phyloP scores from a whole-genome alignment of 2,329 filamentous ascomycete genomes.

The Aspergillus unguis region DNA sequence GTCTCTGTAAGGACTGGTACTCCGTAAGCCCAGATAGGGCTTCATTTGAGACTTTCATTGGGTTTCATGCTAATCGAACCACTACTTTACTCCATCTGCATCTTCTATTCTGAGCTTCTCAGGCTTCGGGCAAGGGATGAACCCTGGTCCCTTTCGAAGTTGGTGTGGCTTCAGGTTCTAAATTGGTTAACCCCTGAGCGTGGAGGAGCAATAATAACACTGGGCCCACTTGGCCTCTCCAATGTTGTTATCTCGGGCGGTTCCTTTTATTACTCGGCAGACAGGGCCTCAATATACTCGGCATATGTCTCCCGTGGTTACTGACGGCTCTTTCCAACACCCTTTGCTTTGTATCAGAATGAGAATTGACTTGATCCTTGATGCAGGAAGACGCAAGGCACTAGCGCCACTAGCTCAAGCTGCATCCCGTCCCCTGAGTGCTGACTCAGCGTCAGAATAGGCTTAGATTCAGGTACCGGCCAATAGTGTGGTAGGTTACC shows the following conservation, averaged over 20 bases:
- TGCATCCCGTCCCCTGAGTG: neutral
- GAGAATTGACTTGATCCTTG: neutral
- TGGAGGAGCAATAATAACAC: neutral
- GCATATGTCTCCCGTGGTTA: too few relatives aligned
- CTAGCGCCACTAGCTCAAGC: neutral
- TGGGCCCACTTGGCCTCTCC: conserved; percentile 3
- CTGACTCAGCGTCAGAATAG: neutral
- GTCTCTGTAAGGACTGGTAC: neutral
- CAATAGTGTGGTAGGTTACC: neutral
- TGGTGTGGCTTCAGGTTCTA: neutral
- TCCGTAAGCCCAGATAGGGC: neutral
- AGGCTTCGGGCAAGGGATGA: neutral
- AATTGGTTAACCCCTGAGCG: conserved; percentile 7
- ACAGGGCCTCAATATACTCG: too few relatives aligned
- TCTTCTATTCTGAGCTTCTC: neutral
- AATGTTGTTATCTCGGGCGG: neutral
- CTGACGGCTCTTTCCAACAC: too few relatives aligned
- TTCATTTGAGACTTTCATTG: neutral
- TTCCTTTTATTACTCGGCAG: neutral
- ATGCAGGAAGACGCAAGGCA: conserved; percentile 5
- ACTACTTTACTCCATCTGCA: neutral
- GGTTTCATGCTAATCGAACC: neutral
- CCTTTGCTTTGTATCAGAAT: too few relatives aligned
- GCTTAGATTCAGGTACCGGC: conserved; percentile 10
- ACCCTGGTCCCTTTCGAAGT: neutral